phyloP scores from a whole-genome alignment of 768 basidiomycete species.

The Rhizopogon sp. region DNA sequence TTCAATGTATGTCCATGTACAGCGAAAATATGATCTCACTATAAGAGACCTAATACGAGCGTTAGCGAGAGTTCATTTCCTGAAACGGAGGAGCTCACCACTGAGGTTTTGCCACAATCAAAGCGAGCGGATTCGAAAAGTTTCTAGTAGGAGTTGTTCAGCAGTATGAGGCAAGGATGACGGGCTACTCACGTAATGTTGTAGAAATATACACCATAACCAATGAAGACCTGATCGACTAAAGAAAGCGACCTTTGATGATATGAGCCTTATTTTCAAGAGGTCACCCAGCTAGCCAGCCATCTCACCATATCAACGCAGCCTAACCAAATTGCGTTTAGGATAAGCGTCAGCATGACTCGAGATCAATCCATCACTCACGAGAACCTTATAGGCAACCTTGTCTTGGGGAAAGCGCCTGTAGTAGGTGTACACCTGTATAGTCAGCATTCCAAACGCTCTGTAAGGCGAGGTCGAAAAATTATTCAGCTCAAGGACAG shows the following conservation, averaged over 20 bases:
- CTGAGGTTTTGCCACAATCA: conserved; percentile 32
- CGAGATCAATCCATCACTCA: conserved; percentile 27
- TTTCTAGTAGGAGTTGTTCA: conserved; percentile 26
- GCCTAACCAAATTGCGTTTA: conserved; percentile 19
- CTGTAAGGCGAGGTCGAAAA: conserved; percentile 27
- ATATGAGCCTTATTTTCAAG: background rate
- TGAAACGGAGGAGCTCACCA: conserved; percentile 34
- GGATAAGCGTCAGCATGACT: background rate
- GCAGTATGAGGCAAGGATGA: background rate
- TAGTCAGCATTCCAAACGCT: conserved; percentile 46
- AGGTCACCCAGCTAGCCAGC: background rate
- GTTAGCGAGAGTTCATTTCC: conserved; percentile 11
- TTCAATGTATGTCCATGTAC: conserved; percentile 8
- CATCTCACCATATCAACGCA: conserved; percentile 25
- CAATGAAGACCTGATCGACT: conserved; percentile 46
- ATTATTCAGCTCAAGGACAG: background rate
- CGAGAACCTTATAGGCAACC: conserved; percentile 42
- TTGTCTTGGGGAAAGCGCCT: conserved; percentile 51
- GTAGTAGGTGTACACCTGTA: conserved; percentile 54
- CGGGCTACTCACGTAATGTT: conserved; percentile 40
- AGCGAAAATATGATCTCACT: conserved; percentile 26
- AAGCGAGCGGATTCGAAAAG: conserved; percentile 30
- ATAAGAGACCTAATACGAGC: conserved; percentile 40
- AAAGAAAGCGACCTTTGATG: conserved; percentile 28
- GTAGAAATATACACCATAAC: conserved; percentile 50